These are phyloP conservation scores for Terfezia claveryi DNA, from an alignment of 495 filamentous ascomycete species.

Conservation along the genomic window DNA sequence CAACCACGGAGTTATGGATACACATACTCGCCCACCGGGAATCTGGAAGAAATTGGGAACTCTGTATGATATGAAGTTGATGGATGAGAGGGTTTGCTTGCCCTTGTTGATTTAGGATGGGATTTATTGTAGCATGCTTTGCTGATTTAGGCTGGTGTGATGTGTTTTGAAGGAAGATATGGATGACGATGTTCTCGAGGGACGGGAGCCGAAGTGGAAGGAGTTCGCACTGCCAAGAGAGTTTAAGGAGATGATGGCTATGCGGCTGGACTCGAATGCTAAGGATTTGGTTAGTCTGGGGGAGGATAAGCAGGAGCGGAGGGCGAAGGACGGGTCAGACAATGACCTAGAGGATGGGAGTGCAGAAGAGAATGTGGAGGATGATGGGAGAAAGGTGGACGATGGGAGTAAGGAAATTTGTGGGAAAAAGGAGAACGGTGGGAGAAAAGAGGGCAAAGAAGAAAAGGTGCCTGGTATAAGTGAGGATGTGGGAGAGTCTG, in stretches of 20 bases:
- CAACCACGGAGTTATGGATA: slow-evolving; percentile 62
- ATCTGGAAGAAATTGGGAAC: slow-evolving; percentile 76
- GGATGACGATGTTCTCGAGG: no score
- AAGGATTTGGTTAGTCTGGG: slow-evolving; percentile 32
- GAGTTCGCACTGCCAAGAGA: slow-evolving; percentile 58
- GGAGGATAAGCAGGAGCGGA: slow-evolving; percentile 22
- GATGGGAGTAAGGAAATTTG: no score
- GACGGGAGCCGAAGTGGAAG: not conserved
- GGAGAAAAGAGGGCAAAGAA: not conserved
- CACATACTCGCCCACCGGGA: slow-evolving; percentile 67
- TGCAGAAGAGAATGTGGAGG: not conserved
- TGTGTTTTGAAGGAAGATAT: no score
- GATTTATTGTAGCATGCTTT: no score
- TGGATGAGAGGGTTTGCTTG: slow-evolving; percentile 44
- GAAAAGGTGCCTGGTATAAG: not conserved
- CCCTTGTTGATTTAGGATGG: no score
- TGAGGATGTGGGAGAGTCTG: no score
- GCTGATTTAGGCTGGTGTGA: no score
- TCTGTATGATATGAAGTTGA: slow-evolving; percentile 68
- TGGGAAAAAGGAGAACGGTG: not conserved
- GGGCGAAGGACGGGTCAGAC: not conserved
- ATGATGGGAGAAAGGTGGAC: not conserved
- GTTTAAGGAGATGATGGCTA: slow-evolving; percentile 57
- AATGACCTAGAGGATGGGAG: not conserved
- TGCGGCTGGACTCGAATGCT: slow-evolving; percentile 35